Conservation (phyloP, 768 basidiomycete species). For the Mycena galopus region DNA sequence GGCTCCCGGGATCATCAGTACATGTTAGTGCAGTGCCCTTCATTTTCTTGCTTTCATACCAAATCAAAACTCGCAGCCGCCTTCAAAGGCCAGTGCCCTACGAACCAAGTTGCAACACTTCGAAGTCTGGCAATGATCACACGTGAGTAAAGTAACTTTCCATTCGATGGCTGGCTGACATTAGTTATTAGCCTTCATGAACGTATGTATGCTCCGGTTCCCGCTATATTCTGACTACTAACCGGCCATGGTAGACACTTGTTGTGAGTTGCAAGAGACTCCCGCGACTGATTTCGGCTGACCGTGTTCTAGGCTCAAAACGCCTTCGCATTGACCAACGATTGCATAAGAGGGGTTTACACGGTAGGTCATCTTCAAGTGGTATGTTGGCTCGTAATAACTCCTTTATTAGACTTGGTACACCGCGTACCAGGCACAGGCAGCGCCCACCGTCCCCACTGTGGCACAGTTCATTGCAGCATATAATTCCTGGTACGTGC, state of each 20-base stretch:
- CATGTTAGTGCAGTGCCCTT: no score
- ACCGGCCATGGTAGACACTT: no score
- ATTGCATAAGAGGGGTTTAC: conserved; percentile 12
- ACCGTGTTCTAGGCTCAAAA: background rate
- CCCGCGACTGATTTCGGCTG: background rate
- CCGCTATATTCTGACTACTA: no score
- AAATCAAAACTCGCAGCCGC: no score
- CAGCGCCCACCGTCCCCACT: background rate
- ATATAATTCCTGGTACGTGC: conserved; percentile 11
- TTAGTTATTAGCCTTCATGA: no score
- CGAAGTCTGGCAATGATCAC: no score
- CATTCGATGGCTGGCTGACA: no score
- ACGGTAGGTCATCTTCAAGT: background rate
- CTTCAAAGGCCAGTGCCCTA: no score
- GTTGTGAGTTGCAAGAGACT: background rate
- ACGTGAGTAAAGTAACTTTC: no score
- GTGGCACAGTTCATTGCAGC: background rate
- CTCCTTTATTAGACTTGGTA: conserved; percentile 11
- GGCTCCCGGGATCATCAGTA: background rate
- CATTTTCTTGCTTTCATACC: no score
- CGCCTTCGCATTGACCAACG: conserved; percentile 2
- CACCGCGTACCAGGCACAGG: background rate
- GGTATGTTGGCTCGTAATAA: background rate
- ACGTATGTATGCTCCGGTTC: no score
- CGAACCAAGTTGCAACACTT: no score